A percentile compares a stretch with the other conserved stretches of the same genome.
phyloP scores from a whole-genome alignment of 371 early-diverging fungal species.

The Globomyces sp. region DNA sequence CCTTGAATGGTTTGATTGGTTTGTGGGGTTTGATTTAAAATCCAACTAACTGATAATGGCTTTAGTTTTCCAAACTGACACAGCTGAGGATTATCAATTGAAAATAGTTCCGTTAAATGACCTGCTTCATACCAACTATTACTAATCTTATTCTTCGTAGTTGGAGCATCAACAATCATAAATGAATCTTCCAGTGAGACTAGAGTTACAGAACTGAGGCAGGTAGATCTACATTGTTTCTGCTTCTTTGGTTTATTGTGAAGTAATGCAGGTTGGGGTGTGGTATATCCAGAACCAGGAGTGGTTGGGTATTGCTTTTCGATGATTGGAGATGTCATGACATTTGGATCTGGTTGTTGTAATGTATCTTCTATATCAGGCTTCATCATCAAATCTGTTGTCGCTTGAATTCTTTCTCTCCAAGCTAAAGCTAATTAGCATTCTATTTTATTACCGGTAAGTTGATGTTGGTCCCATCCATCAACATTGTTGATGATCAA shows the following conservation, averaged over 20 bases:
- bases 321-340: background rate
- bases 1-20: background rate
- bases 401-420: too few relatives aligned
- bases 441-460: background rate
- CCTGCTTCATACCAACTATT: background rate
- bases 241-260: background rate
- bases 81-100: background rate
- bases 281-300: conserved; percentile 11
- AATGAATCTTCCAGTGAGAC: background rate
- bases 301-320: conserved; percentile 8
- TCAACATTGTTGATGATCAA: background rate
- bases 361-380: background rate
- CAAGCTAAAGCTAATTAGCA: background rate
- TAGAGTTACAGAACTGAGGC: background rate
- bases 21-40: background rate
- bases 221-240: background rate
- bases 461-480: background rate
- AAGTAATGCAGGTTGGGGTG: conserved; percentile 3
- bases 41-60: background rate
- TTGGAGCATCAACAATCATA: background rate
- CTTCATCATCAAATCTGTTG: background rate
- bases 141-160: background rate
- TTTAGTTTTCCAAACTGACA: background rate
- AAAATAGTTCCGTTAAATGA: background rate
- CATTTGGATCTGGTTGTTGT: background rate